These are phyloP conservation scores for Penstemon davidsonii DNA, from an alignment of 257 asterid species.

Conservation along the genomic window DNA sequence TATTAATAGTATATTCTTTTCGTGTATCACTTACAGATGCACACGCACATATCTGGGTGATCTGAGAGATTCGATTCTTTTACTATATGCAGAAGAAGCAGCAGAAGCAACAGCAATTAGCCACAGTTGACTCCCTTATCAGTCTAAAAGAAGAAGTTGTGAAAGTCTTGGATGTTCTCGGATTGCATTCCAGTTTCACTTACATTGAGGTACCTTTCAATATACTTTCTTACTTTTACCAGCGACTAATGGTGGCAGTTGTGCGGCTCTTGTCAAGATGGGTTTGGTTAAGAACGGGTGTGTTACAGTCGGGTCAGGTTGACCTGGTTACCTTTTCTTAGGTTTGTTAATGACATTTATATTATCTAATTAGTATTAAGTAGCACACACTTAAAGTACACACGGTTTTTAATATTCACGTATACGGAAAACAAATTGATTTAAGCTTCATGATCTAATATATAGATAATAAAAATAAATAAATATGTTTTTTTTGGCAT, in stretches of 20 bases:
- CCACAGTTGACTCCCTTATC: conserved; percentile 33
- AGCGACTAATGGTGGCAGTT: no score
- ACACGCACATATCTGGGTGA: neutral
- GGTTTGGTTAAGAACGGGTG: neutral
- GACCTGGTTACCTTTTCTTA: no score
- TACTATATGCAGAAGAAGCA: conserved; percentile 40
- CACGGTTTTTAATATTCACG: no score
- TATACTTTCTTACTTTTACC: no score
- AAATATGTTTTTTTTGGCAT: no score
- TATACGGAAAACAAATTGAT: no score
- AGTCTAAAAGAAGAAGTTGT: conserved; percentile 37
- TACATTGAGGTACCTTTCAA: conserved; percentile 36
- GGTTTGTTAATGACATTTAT: neutral
- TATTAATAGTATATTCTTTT: neutral
- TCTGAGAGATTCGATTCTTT: conserved; percentile 2
- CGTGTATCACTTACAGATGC: neutral
- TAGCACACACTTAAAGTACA: no score
- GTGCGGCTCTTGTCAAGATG: neutral
- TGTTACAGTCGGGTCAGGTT: neutral
- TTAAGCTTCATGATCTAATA: no score
- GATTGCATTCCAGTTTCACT: conserved; percentile 38
- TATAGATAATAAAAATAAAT: no score
- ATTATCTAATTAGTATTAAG: no score
- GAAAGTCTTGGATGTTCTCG: conserved; percentile 37
- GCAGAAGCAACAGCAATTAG: conserved; percentile 38